Percentiles rank a stretch among this genome's conserved stretches.
Conservation (phyloP, 2,329 filamentous ascomycete genomes). For the Aspergillus melleus region DNA sequence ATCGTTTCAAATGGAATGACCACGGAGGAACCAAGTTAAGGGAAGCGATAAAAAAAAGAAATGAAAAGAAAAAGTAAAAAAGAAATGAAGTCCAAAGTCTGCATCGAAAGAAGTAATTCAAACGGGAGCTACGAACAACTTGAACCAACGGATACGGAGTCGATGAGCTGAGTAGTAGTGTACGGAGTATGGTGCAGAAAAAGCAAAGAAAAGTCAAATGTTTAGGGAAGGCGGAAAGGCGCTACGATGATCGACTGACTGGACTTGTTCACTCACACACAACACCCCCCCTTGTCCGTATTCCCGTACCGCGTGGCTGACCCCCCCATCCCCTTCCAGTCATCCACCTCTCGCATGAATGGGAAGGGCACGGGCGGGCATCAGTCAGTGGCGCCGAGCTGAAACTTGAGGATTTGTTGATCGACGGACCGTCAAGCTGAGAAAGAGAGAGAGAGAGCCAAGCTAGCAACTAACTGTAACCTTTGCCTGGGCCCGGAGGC, state of each 20-base stretch:
- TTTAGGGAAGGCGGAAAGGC: conserved; percentile 9
- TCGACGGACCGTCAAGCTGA: conserved; percentile 4
- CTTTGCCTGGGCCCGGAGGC: not conserved
- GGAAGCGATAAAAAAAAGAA: too few relatives aligned
- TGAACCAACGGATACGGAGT: too few relatives aligned
- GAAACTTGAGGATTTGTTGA: conserved; percentile 12
- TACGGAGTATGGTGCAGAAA: not conserved
- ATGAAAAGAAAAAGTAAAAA: too few relatives aligned
- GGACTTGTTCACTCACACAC: not conserved
- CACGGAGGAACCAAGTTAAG: too few relatives aligned
- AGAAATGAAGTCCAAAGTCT: not conserved
- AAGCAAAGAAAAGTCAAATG: conserved; percentile 6
- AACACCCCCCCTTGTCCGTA: not conserved
- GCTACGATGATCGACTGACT: conserved; percentile 10
- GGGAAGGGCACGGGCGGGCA: not conserved
- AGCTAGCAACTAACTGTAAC: not conserved
- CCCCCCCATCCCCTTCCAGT: not conserved
- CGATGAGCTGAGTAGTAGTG: too few relatives aligned
- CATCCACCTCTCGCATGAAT: not conserved
- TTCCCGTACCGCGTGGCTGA: conserved; percentile 6
- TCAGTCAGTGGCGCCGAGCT: conserved; percentile 1
- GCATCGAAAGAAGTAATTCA: not conserved
- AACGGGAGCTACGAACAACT: not conserved
- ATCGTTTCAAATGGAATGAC: too few relatives aligned
- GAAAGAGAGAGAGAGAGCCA: not conserved